Conservation (phyloP, 768 basidiomycete species). For the Gloeophyllum trabeum region DNA sequence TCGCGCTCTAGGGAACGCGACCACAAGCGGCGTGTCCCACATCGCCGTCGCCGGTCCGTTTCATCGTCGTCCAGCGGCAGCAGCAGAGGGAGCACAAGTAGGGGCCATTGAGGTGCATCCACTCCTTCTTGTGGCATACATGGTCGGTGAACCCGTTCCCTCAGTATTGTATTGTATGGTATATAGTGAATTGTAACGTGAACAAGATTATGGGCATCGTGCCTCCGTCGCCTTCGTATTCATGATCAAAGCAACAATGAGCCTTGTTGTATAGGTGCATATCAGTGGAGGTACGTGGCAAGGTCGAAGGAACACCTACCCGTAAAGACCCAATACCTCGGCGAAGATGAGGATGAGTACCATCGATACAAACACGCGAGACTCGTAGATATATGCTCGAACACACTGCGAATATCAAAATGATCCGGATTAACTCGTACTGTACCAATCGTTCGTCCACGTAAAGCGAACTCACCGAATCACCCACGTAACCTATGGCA, state of each 20-base stretch:
- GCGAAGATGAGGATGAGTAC: constrained; percentile 91
- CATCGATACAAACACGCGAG: constrained; percentile 89
- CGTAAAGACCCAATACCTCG: constrained; percentile 85
- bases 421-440: no score
- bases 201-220: constrained; percentile 11
- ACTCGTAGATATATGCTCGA: constrained; percentile 84
- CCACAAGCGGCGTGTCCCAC: constrained; percentile 27
- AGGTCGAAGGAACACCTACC: constrained; percentile 30
- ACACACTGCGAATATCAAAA: constrained; percentile 61
- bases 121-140: not conserved
- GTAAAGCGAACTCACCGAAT: constrained; percentile 70
- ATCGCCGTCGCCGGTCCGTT: constrained; percentile 8
- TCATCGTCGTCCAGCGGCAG: constrained; percentile 1
- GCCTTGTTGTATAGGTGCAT: constrained; percentile 21
- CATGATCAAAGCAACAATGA: constrained; percentile 88
- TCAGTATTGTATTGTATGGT: constrained; percentile 1
- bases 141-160: not conserved
- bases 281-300: not conserved
- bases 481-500: constrained; percentile 90
- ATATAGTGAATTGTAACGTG: constrained; percentile 3
- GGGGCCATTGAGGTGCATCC: not conserved
- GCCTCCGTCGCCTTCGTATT: constrained; percentile 58
- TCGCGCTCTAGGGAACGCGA: constrained; percentile 33
- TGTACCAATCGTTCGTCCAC: no score
- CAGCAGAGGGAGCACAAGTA: not conserved